Evolutionary conservation across 1,284 basidiomycete species (phyloP), one percentile per base, ranked within the genome.

Genomic region (Naganishia albida): DNA sequence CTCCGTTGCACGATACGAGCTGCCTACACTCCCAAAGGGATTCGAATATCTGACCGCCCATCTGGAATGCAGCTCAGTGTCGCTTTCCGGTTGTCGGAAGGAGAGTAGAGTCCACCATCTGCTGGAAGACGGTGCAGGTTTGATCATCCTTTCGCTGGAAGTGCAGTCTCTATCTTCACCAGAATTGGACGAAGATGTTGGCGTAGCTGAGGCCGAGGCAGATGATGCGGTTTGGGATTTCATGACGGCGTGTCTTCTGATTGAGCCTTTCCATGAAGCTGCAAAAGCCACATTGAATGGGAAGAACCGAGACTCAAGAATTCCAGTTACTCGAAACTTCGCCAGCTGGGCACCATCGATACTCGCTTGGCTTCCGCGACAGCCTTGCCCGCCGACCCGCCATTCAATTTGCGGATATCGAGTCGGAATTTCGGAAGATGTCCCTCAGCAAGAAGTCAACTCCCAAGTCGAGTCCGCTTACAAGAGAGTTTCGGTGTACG

Each of bases 291-390:
- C 3, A 16, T 16, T 13, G 34, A 34, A 6, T 34, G 34, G 10
- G 10, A 34, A 34, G 34, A 34, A 34, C 6, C 4, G 34, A 10
- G 34, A 34, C 4, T 4, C 34, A 34, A 34, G 6, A 10, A 34
- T 34, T 10, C 6, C 34, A 4, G n/a, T 54, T 7, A 18, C 13
- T 12, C 15, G 10, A 4, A 34, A 34, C 10, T 30, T 25, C 40
- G 2, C 34, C 20, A 54, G 38, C 8, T 54, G 53, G 53, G 53
- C 53, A 20, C 1, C n/a, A 15, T 4, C n/a, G 7, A 2, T 3
- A 25, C 53, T 54, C 10, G 40, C 53, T 10, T 54, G 53, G 53
- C 53, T 54, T 25, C 53, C 53, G 10, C 20, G 20, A 25, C 53
- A 42, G 7, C 1, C 53, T 15, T 28, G 2, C 13, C 39, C 39